These are phyloP conservation scores for Brassica balearica DNA, from an alignment of 441 rosid genomes.

Conservation along the genomic window DNA sequence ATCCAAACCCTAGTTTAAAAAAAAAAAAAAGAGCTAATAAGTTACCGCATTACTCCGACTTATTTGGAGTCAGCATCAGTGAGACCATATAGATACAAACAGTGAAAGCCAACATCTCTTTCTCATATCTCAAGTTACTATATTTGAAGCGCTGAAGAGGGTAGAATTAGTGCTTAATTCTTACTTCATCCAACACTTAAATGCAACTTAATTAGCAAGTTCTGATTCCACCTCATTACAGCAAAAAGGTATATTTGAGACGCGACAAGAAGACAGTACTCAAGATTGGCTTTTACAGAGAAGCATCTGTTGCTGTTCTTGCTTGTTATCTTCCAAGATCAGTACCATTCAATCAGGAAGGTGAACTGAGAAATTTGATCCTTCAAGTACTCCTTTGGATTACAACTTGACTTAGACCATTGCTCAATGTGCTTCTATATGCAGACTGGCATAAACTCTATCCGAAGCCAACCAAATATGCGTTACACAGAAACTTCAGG, in stretches of 20 bases:
- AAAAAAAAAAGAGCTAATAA: too few species aligned
- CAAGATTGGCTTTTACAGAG: constrained; percentile 75
- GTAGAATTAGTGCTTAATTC: constrained; percentile 52
- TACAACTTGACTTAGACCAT: constrained; percentile 14
- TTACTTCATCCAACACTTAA: not conserved
- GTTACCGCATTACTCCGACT: too few species aligned
- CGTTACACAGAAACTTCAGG: not conserved
- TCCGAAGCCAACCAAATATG: constrained; percentile 9
- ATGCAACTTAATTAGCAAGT: constrained; percentile 21
- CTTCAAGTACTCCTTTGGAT: too few species aligned
- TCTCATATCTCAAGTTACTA: constrained; percentile 34
- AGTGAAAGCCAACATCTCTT: too few species aligned
- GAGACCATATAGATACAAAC: too few species aligned
- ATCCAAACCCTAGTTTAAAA: too few species aligned
- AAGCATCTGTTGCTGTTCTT: constrained; percentile 95
- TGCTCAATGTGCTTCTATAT: constrained; percentile 38
- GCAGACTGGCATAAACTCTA: constrained; percentile 77
- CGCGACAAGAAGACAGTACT: constrained; percentile 93
- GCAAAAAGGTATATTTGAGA: constrained; percentile 98
- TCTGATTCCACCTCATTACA: constrained; percentile 45
- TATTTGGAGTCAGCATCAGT: too few species aligned
- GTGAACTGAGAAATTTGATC: constrained; percentile 43
- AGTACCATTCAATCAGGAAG: constrained; percentile 71
- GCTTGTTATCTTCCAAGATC: constrained; percentile 87
- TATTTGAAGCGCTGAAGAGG: constrained; percentile 88